Evolutionary conservation across 2,329 filamentous ascomycete species (phyloP), one percentile per base, ranked within the genome.

Genomic region (Fusarium oligoseptatum): DNA sequence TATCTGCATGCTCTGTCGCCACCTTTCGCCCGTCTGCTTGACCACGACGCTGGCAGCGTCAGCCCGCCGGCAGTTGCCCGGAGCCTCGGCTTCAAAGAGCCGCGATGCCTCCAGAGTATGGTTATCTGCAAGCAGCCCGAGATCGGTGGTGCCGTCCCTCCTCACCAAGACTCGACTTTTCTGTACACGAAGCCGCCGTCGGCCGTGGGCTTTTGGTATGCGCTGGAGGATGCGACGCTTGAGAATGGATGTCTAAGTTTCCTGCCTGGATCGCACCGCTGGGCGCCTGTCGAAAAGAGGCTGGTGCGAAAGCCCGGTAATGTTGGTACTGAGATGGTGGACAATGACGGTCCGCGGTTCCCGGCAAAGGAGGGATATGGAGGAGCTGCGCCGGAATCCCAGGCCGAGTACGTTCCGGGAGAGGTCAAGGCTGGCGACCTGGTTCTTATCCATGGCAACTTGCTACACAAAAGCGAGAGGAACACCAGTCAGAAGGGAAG

Each of bases 81-180:
- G 52, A 88, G 88, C 10, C 87, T 98, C 12, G 93, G 93, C 3
- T 98, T 95, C 85, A 78, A 76, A 6, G 94, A 97, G 82, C 94
- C 95, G 2, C 87, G 93, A 22, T 90, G 88, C 69, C 87, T 99
- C 62, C 97, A 99, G 87, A 97, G 93, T 82, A 99, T 99, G 97
- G 89, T 98, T 32, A 98, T 99, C 78, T 98, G 95, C 90, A 99
- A 99, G 84, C 96, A 98, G 85, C 95, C 97, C 24, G 94, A 97
- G 84, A 98, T 98, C 63, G 97, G 97, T 32, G 96, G 94, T 24
- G 93, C 94, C 2, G 97, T 98, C 50, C 95, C 93, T 1, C 91
- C 95, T 24, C 97, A 99, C 82, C 95, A 98, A 84, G 96, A 98
- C 83, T 94, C 91, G 74, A 95, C 95, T 1, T 99, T 98, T 77